These are phyloP conservation scores for Debaryomyces castellii DNA, from an alignment of 805 yeast species.

Conservation along the genomic window DNA sequence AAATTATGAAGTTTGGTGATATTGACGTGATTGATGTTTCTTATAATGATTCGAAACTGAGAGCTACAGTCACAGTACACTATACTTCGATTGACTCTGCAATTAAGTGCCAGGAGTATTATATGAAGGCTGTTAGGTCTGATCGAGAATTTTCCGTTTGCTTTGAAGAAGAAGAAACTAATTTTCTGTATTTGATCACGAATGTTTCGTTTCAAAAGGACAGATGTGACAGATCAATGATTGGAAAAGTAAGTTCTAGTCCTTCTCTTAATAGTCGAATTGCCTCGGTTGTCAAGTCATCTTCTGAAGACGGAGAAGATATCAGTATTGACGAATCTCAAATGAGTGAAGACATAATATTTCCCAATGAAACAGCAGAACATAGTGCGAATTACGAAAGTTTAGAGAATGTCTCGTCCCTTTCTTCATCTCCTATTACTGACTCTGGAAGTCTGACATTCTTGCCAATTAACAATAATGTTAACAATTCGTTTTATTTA, in stretches of 20 bases:
- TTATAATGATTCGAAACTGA: constrained; percentile 5
- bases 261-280: constrained; percentile 2
- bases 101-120: constrained; percentile 42
- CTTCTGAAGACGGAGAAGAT: not conserved
- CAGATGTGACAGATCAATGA: constrained; percentile 35
- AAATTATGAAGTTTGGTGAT: constrained; percentile 40
- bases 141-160: constrained; percentile 18
- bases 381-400: constrained; percentile 3
- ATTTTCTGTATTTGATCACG: constrained; percentile 13
- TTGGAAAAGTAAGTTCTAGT: constrained; percentile 7
- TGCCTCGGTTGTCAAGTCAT: constrained; percentile 1
- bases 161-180: constrained; percentile 9
- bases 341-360: constrained; percentile 2
- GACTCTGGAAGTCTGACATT: constrained; percentile 8
- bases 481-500: constrained; percentile 1
- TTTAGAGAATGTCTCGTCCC: constrained; percentile 2
- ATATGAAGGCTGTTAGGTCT: constrained; percentile 17
- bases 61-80: constrained; percentile 22
- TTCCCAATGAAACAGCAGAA: not conserved
- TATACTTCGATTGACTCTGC: constrained; percentile 48
- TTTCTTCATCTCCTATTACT: constrained; percentile 5
- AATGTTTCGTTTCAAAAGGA: constrained; percentile 30
- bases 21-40: constrained; percentile 34
- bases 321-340: constrained; percentile 1
- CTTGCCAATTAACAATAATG: constrained; percentile 1